Conservation (phyloP, 208 protist species). For the Phytomonas sp. region DNA sequence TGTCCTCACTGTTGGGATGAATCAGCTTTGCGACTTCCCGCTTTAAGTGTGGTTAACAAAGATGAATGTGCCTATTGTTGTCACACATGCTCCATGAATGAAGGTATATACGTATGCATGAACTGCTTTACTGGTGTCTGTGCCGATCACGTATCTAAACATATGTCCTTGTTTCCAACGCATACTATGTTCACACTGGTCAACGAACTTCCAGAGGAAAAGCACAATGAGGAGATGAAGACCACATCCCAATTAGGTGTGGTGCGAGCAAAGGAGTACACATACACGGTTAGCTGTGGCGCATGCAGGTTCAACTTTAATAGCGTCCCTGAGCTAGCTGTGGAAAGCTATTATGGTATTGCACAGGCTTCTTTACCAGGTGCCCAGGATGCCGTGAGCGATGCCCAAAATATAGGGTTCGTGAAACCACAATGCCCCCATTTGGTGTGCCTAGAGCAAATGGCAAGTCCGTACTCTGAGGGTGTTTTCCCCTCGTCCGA, state of each 20-base stretch:
- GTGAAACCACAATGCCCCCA: constrained; percentile 64
- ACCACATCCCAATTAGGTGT: constrained; percentile 41
- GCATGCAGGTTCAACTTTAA: constrained; percentile 35
- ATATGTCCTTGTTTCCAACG: constrained; percentile 28
- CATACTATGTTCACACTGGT: constrained; percentile 73
- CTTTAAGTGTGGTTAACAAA: constrained; percentile 38
- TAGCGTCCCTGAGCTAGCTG: constrained; percentile 33
- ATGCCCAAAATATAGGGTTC: constrained; percentile 15
- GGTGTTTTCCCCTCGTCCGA: constrained; percentile 28
- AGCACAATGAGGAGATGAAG: constrained; percentile 25
- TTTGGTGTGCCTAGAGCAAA: constrained; percentile 72
- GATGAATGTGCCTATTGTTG: constrained; percentile 90
- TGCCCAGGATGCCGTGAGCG: constrained; percentile 25
- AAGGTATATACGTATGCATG: constrained; percentile 82
- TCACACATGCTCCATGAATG: constrained; percentile 37
- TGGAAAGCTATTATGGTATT: constrained; percentile 45
- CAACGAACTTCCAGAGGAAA: constrained; percentile 41
- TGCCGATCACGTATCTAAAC: constrained; percentile 60
- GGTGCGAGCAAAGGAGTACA: constrained; percentile 52
- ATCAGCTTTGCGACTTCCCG: constrained; percentile 25
- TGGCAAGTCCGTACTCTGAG: constrained; percentile 38
- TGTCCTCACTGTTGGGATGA: constrained; percentile 83
- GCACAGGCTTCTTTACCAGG: constrained; percentile 50
- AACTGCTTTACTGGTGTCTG: constrained; percentile 68
- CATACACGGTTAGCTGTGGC: constrained; percentile 54